phyloP scores from a whole-genome alignment of 345 rosid genomes.

The Eutrema yunnanense region DNA sequence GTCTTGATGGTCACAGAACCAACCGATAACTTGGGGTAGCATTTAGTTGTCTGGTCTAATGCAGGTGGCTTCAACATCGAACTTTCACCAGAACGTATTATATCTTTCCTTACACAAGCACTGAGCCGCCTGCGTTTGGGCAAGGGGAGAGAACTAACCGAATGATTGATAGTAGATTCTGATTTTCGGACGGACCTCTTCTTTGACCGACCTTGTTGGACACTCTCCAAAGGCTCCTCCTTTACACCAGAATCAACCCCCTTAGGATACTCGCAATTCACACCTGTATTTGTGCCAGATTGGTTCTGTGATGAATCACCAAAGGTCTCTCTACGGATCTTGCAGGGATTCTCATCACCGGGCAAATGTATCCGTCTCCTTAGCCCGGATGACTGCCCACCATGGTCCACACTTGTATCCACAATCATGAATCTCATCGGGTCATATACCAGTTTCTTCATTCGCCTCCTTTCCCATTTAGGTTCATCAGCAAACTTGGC shows the following conservation, averaged over 20 bases:
- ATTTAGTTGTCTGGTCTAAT: too few species aligned
- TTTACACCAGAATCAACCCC: conserved; percentile 10
- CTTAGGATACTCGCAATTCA: neutral
- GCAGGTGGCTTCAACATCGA: conserved; percentile 7
- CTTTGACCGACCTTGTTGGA: conserved; percentile 33
- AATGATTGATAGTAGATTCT: conserved; percentile 24
- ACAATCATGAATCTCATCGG: conserved; percentile 40
- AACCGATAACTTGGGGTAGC: neutral
- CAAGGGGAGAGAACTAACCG: conserved; percentile 32
- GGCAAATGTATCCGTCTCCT: conserved; percentile 38
- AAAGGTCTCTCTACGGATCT: neutral
- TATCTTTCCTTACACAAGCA: conserved; percentile 44
- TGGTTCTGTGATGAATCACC: neutral
- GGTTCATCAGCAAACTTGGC: neutral
- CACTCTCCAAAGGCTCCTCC: conserved; percentile 26
- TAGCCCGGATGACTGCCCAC: conserved; percentile 28
- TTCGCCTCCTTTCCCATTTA: conserved; percentile 7
- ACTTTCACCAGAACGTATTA: conserved; percentile 21
- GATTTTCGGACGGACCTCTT: conserved; percentile 41
- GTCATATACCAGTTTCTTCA: conserved; percentile 21
- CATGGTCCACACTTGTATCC: conserved; percentile 44
- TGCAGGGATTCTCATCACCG: neutral
- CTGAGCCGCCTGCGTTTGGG: conserved; percentile 45
- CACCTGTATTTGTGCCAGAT: neutral
- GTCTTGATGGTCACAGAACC: conserved; percentile 3